These are phyloP conservation scores for Calonectria pseudoreteaudii DNA, from an alignment of 2,329 filamentous ascomycete genomes.

Conservation along the genomic window DNA sequence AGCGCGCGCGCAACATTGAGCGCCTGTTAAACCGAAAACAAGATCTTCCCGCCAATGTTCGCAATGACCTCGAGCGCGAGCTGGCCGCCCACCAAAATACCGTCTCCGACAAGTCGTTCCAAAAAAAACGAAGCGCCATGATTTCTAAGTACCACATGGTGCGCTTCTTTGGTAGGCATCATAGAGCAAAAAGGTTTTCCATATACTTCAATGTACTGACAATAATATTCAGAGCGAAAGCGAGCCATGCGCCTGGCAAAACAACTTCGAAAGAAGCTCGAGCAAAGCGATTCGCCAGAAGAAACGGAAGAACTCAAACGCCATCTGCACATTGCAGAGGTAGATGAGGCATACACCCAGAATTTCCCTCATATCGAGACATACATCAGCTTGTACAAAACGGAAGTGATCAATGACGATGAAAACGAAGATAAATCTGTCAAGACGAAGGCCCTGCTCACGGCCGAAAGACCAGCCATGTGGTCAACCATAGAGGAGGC, in stretches of 20 bases:
- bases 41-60: conserved; percentile 75
- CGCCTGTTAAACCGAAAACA: conserved; percentile 71
- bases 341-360: conserved; percentile 81
- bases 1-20: conserved; percentile 76
- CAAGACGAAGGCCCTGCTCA: conserved; percentile 57
- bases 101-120: conserved; percentile 68
- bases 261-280: conserved; percentile 70
- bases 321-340: conserved; percentile 75
- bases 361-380: conserved; percentile 78
- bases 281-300: conserved; percentile 61
- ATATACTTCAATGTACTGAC: conserved; percentile 18
- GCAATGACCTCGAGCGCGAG: conserved; percentile 78
- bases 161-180: conserved; percentile 78
- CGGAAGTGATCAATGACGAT: conserved; percentile 44
- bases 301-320: conserved; percentile 64
- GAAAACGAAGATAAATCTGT: conserved; percentile 52
- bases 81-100: conserved; percentile 75
- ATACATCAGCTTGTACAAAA: conserved; percentile 74
- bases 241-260: conserved; percentile 77
- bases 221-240: conserved; percentile 70
- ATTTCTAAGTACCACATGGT: conserved; percentile 87
- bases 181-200: not conserved
- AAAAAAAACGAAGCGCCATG: conserved; percentile 75
- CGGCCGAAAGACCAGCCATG: conserved; percentile 67
- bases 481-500: conserved; percentile 76